Percentiles rank a stretch among this genome's conserved stretches.
Evolutionary conservation across 106 monocot species (phyloP).

Genomic region (Acorus calamus): DNA sequence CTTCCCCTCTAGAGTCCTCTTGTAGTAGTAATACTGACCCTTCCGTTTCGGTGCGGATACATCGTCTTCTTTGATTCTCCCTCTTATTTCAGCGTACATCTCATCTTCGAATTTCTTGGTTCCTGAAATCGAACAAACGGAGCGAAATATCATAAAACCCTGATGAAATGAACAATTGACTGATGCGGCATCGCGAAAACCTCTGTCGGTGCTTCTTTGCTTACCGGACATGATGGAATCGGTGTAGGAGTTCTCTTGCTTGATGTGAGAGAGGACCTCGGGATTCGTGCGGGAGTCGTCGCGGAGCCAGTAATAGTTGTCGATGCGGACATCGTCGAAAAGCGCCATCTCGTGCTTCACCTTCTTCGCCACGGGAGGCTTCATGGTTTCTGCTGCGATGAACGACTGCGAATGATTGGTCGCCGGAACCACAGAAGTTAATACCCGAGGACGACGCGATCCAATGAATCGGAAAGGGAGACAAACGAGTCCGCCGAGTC

Average conservation of each 20-base stretch:
- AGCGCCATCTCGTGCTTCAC: conserved; percentile 70
- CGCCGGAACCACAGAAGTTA: too few species aligned
- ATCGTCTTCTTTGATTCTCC: conserved; percentile 90
- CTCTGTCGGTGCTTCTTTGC: neutral
- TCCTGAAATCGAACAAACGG: conserved; percentile 35
- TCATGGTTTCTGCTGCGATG: conserved; percentile 7
- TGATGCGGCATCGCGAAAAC: too few species aligned
- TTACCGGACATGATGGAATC: conserved; percentile 66
- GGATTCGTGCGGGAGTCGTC: conserved; percentile 72
- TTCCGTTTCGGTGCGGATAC: conserved; percentile 60
- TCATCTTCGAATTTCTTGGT: conserved; percentile 57
- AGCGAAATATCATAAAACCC: too few species aligned
- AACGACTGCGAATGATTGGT: neutral
- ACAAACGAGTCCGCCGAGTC: too few species aligned
- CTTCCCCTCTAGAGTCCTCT: conserved; percentile 70
- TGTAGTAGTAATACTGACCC: conserved; percentile 83
- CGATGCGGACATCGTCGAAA: conserved; percentile 81
- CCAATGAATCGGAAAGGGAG: too few species aligned
- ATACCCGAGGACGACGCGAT: too few species aligned
- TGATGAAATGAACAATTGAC: neutral
- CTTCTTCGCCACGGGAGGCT: conserved; percentile 76
- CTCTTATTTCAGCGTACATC: conserved; percentile 86
- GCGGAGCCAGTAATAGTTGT: conserved; percentile 96
- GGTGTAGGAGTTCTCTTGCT: conserved; percentile 71
- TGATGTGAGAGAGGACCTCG: conserved; percentile 59